Conservation (phyloP, 257 asterid genomes). For the Solanum ossicruentum region DNA sequence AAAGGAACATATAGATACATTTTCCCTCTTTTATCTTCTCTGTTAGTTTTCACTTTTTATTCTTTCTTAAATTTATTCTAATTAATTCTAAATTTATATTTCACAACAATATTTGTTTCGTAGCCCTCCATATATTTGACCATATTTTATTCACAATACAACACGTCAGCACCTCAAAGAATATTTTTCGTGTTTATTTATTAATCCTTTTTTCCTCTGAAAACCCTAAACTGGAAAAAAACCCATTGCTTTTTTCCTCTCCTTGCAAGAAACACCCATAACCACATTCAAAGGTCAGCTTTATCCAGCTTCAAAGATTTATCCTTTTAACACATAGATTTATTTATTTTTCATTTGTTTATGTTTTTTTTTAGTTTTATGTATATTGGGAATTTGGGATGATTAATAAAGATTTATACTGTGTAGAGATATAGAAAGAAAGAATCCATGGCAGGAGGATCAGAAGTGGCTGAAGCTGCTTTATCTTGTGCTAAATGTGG, state of each 20-base stretch:
- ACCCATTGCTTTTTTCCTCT: background rate
- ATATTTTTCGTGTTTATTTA: background rate
- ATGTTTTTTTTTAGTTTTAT: background rate
- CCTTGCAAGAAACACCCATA: background rate
- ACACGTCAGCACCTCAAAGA: too few species aligned
- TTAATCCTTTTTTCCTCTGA: background rate
- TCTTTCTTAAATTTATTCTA: too few species aligned
- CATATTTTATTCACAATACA: background rate
- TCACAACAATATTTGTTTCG: background rate
- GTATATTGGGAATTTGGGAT: background rate
- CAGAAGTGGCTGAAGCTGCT: slow-evolving; percentile 40
- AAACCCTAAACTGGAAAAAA: background rate
- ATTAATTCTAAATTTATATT: too few species aligned
- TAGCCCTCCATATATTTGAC: background rate
- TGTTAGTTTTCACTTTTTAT: too few species aligned
- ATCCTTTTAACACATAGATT: background rate
- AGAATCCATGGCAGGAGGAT: slow-evolving; percentile 47
- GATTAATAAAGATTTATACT: background rate
- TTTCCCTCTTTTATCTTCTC: too few species aligned
- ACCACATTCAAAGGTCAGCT: slow-evolving; percentile 2
- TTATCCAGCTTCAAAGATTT: background rate
- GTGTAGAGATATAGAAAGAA: background rate
- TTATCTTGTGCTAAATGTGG: slow-evolving; percentile 77
- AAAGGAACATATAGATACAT: too few species aligned
- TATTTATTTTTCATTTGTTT: too few species aligned